phyloP scores from a whole-genome alignment of 2,329 filamentous ascomycete species.

The Macrophomina phaseolina region DNA sequence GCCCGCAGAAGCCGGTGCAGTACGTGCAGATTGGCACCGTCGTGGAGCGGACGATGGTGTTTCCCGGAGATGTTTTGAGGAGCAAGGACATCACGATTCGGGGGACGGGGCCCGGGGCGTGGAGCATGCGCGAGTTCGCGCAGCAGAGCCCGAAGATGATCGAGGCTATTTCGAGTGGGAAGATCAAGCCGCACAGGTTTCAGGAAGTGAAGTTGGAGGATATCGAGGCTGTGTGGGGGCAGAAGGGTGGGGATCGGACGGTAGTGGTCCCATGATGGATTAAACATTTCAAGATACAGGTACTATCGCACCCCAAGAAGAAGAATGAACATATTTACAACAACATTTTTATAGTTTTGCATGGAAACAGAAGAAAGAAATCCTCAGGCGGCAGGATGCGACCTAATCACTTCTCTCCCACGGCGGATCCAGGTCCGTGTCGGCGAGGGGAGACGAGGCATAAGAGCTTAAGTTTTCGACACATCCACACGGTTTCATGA shows the following conservation, averaged over 20 bases:
- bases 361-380: too few species aligned
- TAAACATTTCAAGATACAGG: not conserved
- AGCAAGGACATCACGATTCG: slow-evolving; percentile 57
- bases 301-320: not conserved
- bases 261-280: slow-evolving; percentile 20
- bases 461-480: too few species aligned
- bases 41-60: slow-evolving; percentile 44
- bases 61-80: slow-evolving; percentile 54
- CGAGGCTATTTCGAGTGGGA: slow-evolving; percentile 29
- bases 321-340: not conserved
- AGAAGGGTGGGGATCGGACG: slow-evolving; percentile 32
- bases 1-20: slow-evolving; percentile 52
- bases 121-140: slow-evolving; percentile 42
- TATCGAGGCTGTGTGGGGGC: slow-evolving; percentile 42
- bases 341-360: too few species aligned
- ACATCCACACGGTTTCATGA: too few species aligned
- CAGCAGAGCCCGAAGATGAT: slow-evolving; percentile 39
- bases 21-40: slow-evolving; percentile 61
- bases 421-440: too few species aligned
- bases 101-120: slow-evolving; percentile 55
- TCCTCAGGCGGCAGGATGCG: too few species aligned
- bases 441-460: too few species aligned
- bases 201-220: slow-evolving; percentile 39
- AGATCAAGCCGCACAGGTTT: slow-evolving; percentile 32
- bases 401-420: too few species aligned